A percentile compares a stretch with the other conserved stretches of the same genome.
Conservation (phyloP, 2,329 filamentous ascomycete genomes). For the Phialemoniopsis sp. region DNA sequence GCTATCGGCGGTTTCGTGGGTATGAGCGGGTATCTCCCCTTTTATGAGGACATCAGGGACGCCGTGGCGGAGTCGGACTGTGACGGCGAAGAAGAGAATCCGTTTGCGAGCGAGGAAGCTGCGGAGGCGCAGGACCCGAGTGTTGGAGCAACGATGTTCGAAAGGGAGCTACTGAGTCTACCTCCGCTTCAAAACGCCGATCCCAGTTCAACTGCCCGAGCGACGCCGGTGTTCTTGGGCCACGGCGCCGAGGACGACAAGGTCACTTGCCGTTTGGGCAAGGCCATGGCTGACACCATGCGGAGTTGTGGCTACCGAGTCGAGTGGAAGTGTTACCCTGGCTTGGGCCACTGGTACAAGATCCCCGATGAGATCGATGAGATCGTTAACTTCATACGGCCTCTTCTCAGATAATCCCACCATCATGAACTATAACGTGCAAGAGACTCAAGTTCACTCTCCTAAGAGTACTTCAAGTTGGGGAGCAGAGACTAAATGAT, state of each 20-base stretch:
- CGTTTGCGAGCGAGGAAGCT: no score
- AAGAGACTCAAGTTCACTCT: no score
- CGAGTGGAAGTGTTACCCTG: conserved; percentile 31
- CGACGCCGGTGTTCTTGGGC: conserved; percentile 36
- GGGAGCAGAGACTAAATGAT: no score
- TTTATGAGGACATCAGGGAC: conserved; percentile 25
- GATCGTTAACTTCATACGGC: conserved; percentile 28
- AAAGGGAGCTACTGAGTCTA: conserved; percentile 16
- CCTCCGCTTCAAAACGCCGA: conserved; percentile 13
- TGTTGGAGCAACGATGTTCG: no score
- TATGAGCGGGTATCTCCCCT: conserved; percentile 42
- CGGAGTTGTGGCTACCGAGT: conserved; percentile 25
- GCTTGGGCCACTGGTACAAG: conserved; percentile 42
- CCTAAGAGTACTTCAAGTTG: no score
- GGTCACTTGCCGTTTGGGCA: conserved; percentile 24
- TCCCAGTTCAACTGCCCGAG: conserved; percentile 9
- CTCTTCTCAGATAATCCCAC: no score
- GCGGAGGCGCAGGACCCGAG: no score
- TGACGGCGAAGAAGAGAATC: no score
- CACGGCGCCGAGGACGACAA: conserved; percentile 35
- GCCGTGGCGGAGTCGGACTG: conserved; percentile 16
- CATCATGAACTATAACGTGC: no score
- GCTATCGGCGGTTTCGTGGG: conserved; percentile 37
- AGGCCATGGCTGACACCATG: conserved; percentile 22
- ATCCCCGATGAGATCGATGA: conserved; percentile 43